phyloP scores from a whole-genome alignment of 2,329 filamentous ascomycete genomes.

The Fonsecaea erecta region DNA sequence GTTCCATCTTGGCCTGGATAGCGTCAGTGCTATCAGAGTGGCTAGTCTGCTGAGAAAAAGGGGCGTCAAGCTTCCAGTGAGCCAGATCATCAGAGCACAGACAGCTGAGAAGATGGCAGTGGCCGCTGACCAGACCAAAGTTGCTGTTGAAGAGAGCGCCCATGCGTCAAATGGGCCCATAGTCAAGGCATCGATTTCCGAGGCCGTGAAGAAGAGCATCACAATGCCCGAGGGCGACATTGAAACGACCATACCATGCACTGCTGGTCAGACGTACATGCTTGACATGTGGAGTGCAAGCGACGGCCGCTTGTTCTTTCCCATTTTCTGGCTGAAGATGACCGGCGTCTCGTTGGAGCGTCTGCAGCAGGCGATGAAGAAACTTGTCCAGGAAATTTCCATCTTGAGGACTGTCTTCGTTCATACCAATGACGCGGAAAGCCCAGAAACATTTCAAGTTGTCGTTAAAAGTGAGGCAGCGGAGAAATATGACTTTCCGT shows the following conservation, averaged over 20 bases:
- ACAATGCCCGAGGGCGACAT: constrained; percentile 54
- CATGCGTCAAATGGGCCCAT: background rate
- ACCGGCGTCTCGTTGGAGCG: constrained; percentile 45
- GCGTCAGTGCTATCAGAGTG: constrained; percentile 87
- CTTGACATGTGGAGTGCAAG: constrained; percentile 75
- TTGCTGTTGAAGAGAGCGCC: background rate
- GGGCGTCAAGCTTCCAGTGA: constrained; percentile 67
- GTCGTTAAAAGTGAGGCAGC: constrained; percentile 25
- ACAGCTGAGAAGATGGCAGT: constrained; percentile 69
- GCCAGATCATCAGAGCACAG: constrained; percentile 69
- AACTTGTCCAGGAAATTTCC: constrained; percentile 59
- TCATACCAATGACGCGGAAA: constrained; percentile 29
- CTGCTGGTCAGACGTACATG: constrained; percentile 81
- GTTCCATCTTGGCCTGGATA: constrained; percentile 87
- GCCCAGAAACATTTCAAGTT: constrained; percentile 32
- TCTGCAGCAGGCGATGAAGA: constrained; percentile 66
- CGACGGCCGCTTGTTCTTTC: constrained; percentile 70
- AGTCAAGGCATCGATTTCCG: background rate
- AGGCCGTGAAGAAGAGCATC: constrained; percentile 3
- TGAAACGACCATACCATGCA: constrained; percentile 67
- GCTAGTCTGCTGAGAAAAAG: constrained; percentile 69
- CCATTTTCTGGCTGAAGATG: constrained; percentile 69
- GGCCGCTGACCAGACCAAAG: constrained; percentile 7
- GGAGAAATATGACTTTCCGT: constrained; percentile 29
- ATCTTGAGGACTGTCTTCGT: constrained; percentile 73